phyloP scores from a whole-genome alignment of 768 basidiomycete genomes.

The Amanita subjunquillea region DNA sequence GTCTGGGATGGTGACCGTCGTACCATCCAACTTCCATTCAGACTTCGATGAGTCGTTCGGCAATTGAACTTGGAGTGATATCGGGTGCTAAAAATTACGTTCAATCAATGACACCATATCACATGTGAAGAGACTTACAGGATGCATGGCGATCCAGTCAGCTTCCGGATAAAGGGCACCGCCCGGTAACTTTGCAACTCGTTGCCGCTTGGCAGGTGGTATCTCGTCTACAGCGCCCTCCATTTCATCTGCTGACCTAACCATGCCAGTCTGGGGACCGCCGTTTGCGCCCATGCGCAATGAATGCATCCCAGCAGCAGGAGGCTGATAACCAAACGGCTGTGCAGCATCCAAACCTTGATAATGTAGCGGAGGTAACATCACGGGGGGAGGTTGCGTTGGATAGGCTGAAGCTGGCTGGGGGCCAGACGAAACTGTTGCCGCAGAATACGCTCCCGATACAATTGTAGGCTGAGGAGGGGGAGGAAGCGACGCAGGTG shows the following conservation, averaged over 20 bases:
- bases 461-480: slow-evolving; percentile 42
- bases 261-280: slow-evolving; percentile 54
- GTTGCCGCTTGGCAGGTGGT: slow-evolving; percentile 82
- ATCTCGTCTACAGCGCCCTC: slow-evolving; percentile 53
- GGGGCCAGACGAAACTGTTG: slow-evolving; percentile 84
- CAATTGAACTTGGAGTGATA: slow-evolving; percentile 77
- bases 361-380: slow-evolving; percentile 80
- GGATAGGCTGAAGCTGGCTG: slow-evolving; percentile 74
- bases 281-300: slow-evolving; percentile 53
- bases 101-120: background rate
- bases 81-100: slow-evolving; percentile 52
- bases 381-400: slow-evolving; percentile 53
- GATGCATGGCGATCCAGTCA: slow-evolving; percentile 88
- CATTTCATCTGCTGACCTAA: slow-evolving; percentile 76
- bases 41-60: slow-evolving; percentile 76
- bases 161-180: slow-evolving; percentile 78
- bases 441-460: slow-evolving; percentile 59
- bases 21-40: slow-evolving; percentile 89
- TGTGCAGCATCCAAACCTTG: slow-evolving; percentile 70
- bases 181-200: slow-evolving; percentile 76
- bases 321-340: slow-evolving; percentile 73
- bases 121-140: slow-evolving; percentile 31
- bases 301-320: slow-evolving; percentile 57
- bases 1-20: slow-evolving; percentile 66
- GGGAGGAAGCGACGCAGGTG: slow-evolving; percentile 66